Percentiles rank a stretch among this genome's conserved stretches.
These are phyloP conservation scores for Penicillium daleae DNA, from an alignment of 495 filamentous ascomycete species.

Conservation along the genomic window DNA sequence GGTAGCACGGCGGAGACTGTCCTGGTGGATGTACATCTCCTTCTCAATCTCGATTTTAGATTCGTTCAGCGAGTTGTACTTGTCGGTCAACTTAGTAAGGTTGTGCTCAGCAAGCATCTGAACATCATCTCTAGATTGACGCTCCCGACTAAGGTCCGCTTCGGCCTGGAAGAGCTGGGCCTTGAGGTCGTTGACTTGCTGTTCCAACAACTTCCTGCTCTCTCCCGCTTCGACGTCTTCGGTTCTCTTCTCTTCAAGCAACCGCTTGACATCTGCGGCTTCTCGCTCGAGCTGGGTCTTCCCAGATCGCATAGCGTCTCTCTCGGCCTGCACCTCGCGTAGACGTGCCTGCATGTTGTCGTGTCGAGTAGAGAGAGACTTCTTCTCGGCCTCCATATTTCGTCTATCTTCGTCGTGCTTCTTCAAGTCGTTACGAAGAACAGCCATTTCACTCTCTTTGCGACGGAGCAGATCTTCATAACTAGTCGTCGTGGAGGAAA, in stretches of 20 bases:
- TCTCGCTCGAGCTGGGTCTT: constrained; percentile 83
- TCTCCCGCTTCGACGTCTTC: constrained; percentile 87
- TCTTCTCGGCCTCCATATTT: constrained; percentile 74
- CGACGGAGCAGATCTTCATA: constrained; percentile 91
- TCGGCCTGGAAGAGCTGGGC: constrained; percentile 81
- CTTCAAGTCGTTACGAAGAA: constrained; percentile 82
- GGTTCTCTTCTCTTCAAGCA: constrained; percentile 85
- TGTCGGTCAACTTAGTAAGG: constrained; percentile 75
- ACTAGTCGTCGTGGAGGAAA: constrained; percentile 88
- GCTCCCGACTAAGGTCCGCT: constrained; percentile 85
- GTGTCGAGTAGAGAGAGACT: constrained; percentile 68
- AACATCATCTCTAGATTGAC: constrained; percentile 95
- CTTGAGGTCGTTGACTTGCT: constrained; percentile 87
- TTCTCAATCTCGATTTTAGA: constrained; percentile 98
- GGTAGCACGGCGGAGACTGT: constrained; percentile 84
- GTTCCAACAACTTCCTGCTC: constrained; percentile 82
- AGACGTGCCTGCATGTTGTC: constrained; percentile 78
- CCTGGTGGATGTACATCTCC: constrained; percentile 97
- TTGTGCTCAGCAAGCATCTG: constrained; percentile 91
- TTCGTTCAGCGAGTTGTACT: constrained; percentile 86
- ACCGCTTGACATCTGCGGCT: constrained; percentile 80
- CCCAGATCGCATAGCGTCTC: constrained; percentile 83
- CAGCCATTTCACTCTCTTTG: constrained; percentile 90
- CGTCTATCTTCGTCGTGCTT: constrained; percentile 77
- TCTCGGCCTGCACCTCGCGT: constrained; percentile 83